phyloP scores from a whole-genome alignment of 495 filamentous ascomycete species.

The Paragyromitra xinjiangensis region DNA sequence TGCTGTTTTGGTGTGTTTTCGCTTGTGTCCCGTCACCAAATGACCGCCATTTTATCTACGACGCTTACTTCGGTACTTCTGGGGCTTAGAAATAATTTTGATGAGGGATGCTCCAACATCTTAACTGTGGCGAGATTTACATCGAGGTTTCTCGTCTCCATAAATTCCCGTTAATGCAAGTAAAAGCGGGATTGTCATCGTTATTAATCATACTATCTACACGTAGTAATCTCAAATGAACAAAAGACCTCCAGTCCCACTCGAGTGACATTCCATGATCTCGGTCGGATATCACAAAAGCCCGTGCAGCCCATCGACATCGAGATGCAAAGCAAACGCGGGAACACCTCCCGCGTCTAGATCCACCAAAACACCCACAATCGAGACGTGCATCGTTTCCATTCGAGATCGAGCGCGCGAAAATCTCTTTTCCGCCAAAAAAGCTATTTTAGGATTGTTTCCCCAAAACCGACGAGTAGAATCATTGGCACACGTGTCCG shows the following conservation, averaged over 20 bases:
- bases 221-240: too few species aligned
- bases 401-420: neutral
- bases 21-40: too few species aligned
- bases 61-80: neutral
- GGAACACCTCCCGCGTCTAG: neutral
- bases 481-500: slow-evolving; percentile 45
- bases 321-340: neutral
- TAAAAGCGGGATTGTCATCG: neutral
- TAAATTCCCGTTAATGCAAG: too few species aligned
- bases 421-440: too few species aligned
- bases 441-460: too few species aligned
- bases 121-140: neutral
- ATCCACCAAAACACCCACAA: neutral
- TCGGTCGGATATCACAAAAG: neutral
- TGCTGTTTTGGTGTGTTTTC: too few species aligned
- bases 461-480: neutral
- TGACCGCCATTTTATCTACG: too few species aligned
- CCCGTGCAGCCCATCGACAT: neutral
- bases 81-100: neutral
- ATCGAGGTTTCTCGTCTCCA: neutral
- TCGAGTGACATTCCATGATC: slow-evolving; percentile 9
- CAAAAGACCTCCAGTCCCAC: neutral
- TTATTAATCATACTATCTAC: too few species aligned
- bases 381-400: slow-evolving; percentile 31
- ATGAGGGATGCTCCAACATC: too few species aligned